A percentile compares a stretch with the other conserved stretches of the same genome.
Evolutionary conservation across 306 rosid species (phyloP).

Genomic region (Vigna angularis): DNA sequence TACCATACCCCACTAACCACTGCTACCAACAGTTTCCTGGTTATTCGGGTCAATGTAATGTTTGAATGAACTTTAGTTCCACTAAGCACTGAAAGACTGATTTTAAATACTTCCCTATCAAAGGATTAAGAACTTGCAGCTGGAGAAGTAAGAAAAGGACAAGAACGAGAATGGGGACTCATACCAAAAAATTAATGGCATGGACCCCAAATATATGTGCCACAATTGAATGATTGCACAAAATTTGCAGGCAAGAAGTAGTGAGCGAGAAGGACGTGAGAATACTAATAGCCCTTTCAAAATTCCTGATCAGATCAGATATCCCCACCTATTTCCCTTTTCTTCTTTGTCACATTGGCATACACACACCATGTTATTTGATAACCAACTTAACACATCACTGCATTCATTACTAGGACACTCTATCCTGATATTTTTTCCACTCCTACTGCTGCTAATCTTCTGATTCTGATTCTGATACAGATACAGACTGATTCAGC

Average conservation of each 20-base stretch:
- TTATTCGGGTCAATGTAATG: conserved; percentile 36
- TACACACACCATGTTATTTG: neutral
- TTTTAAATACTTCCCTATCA: conserved; percentile 10
- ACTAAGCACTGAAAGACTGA: neutral
- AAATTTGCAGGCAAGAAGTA: conserved; percentile 34
- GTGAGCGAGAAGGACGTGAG: conserved; percentile 41
- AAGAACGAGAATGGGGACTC: conserved; percentile 29
- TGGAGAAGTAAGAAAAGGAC: conserved; percentile 18
- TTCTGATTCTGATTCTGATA: too few species aligned
- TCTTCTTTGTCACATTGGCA: neutral
- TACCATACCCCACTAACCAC: conserved; percentile 1
- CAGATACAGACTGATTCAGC: too few species aligned
- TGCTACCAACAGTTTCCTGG: conserved; percentile 17
- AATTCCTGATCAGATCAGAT: conserved; percentile 11
- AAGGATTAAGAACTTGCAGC: conserved; percentile 10
- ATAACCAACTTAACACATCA: neutral
- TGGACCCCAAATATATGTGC: conserved; percentile 44
- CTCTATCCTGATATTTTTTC: neutral
- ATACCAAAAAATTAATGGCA: conserved; percentile 34
- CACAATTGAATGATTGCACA: conserved; percentile 39
- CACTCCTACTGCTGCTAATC: neutral
- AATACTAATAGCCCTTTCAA: conserved; percentile 35
- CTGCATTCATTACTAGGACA: neutral
- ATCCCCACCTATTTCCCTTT: neutral
- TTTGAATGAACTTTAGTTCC: conserved; percentile 11